Percentiles rank a stretch among this genome's conserved stretches.
phyloP scores from a whole-genome alignment of 768 basidiomycete species.

The Porpolomopsis calyptriformis region DNA sequence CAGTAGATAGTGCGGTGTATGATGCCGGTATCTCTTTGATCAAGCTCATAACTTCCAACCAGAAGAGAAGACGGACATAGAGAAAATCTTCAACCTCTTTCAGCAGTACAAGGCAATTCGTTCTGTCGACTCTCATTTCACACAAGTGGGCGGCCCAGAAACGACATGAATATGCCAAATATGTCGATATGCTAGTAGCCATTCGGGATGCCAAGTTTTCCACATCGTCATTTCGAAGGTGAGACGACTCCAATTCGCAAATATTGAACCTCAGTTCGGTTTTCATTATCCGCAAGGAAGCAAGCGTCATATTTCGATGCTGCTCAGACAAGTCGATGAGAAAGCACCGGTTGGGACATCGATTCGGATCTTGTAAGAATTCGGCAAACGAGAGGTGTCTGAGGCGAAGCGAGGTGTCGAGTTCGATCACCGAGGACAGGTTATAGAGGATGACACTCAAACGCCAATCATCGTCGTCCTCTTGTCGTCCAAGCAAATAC shows the following conservation, averaged over 20 bases:
- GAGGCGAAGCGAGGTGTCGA: not conserved
- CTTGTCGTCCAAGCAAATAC: not conserved
- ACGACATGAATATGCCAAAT: constrained; percentile 26
- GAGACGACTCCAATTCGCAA: constrained; percentile 25
- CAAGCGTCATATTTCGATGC: constrained; percentile 14
- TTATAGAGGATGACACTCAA: not conserved
- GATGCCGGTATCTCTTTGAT: constrained; percentile 9
- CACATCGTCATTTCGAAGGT: constrained; percentile 19
- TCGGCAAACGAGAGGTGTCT: constrained; percentile 3
- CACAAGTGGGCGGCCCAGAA: constrained; percentile 28
- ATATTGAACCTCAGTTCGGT: constrained; percentile 30
- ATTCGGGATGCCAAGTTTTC: constrained; percentile 12
- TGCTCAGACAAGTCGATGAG: not conserved
- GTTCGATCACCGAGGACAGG: not conserved
- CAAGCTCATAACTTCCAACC: constrained; percentile 29
- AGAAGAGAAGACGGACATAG: constrained; percentile 21
- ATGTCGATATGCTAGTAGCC: constrained; percentile 16
- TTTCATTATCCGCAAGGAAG: constrained; percentile 22
- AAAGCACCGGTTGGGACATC: not conserved
- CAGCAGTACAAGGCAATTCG: constrained; percentile 1
- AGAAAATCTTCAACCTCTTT: constrained; percentile 14
- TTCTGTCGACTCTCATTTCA: not conserved
- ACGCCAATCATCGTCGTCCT: not conserved
- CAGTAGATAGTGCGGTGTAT: constrained; percentile 2
- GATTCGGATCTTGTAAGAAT: not conserved